phyloP scores from a whole-genome alignment of 2,329 filamentous ascomycete species.

The Aspergillus chevalieri region DNA sequence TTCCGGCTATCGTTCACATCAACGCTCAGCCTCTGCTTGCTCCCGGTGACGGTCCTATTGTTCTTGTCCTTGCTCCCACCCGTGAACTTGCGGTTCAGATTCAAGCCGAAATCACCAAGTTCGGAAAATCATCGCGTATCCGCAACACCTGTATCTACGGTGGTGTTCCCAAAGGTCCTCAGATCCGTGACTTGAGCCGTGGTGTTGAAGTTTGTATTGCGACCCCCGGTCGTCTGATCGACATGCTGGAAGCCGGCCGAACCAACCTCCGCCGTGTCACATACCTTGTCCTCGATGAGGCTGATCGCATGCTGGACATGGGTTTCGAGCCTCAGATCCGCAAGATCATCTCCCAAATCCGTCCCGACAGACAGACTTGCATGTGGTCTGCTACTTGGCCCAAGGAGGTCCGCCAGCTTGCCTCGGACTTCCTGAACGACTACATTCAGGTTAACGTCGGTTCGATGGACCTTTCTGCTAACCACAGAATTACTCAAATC shows the following conservation, averaged over 20 bases:
- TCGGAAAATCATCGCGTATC: conserved; percentile 94
- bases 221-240: conserved; percentile 93
- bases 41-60: conserved; percentile 92
- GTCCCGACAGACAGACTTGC: conserved; percentile 95
- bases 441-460: conserved; percentile 99
- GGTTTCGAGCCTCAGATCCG: conserved; percentile 99
- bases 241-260: conserved; percentile 96
- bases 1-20: conserved; percentile 98
- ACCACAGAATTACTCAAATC: conserved; percentile 95
- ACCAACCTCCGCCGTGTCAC: conserved; percentile 97
- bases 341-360: conserved; percentile 97
- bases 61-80: conserved; percentile 90
- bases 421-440: conserved; percentile 82
- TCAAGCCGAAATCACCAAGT: conserved; percentile 97
- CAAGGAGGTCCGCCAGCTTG: conserved; percentile 92
- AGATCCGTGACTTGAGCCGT: conserved; percentile 89
- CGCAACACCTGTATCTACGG: conserved; percentile 99
- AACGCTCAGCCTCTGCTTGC: conserved; percentile 96
- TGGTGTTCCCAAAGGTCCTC: conserved; percentile 94
- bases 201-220: conserved; percentile 99
- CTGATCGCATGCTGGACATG: conserved; percentile 99
- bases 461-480: conserved; percentile 90
- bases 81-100: conserved; percentile 98
- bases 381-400: conserved; percentile 99
- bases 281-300: conserved; percentile 96